Evolutionary conservation across 257 asterid genomes (phyloP).

Genomic region (Catharanthus roseus): DNA sequence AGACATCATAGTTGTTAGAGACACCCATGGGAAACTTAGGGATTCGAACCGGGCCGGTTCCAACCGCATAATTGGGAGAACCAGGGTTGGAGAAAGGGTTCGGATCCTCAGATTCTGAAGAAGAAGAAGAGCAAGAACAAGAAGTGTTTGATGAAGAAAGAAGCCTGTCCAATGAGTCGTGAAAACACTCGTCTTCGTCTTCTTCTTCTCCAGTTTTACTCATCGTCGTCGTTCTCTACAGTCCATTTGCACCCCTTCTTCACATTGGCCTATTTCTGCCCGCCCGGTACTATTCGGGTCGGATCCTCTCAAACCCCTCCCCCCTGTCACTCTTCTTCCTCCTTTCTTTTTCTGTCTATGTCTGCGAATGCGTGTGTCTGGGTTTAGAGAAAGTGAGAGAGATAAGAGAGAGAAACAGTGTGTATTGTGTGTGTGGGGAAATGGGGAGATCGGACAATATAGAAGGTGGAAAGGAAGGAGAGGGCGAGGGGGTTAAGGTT

Average conservation of each 20-base stretch:
- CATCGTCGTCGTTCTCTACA: constrained; percentile 41
- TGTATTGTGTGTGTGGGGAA: constrained; percentile 25
- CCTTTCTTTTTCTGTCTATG: not conserved
- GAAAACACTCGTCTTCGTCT: constrained; percentile 52
- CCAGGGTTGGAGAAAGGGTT: constrained; percentile 24
- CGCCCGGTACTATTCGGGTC: constrained; percentile 30
- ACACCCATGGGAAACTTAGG: constrained; percentile 56
- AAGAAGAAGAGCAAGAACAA: constrained; percentile 57
- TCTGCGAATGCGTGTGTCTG: not conserved
- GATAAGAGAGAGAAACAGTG: constrained; percentile 7
- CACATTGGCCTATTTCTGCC: constrained; percentile 29
- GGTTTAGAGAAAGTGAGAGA: constrained; percentile 4
- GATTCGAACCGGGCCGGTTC: constrained; percentile 20
- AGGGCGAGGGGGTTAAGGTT: constrained; percentile 18
- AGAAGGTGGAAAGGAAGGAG: constrained; percentile 22
- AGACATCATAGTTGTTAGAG: constrained; percentile 62
- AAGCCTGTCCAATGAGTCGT: constrained; percentile 76
- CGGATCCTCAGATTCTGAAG: constrained; percentile 51
- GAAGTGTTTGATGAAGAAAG: constrained; percentile 75
- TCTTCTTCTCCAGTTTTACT: constrained; percentile 56
- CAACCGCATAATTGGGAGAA: constrained; percentile 24
- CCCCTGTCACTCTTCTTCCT: constrained; percentile 14
- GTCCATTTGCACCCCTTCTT: constrained; percentile 34
- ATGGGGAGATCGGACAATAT: constrained; percentile 51
- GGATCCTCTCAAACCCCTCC: constrained; percentile 16